Evolutionary conservation across 108 stramenopile species (phyloP), one percentile per base, ranked within the genome.

Genomic region (Mayamaea pseudoterrestris): DNA sequence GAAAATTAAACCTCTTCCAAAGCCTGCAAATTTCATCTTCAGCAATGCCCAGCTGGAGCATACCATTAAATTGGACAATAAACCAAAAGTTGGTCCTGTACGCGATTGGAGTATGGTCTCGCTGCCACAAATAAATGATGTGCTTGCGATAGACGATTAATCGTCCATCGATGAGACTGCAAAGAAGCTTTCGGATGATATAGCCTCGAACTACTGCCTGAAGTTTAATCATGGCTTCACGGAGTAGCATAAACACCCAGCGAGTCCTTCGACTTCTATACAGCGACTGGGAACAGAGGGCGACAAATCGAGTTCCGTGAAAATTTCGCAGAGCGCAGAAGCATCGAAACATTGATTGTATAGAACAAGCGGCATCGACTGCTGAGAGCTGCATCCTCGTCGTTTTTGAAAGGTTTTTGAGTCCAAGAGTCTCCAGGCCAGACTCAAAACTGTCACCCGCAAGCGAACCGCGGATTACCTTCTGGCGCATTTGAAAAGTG

Each of bases 61-160:
- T 66, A n/a, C 23, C 12, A 9, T 31, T 24, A 0, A 22, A 30
- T 26, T 41, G 28, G 20, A 66, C 35, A 6, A 26, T 27, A 20
- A 53, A 44, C 74, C 74, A 75, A 23, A 69, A 25, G 36, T 62
- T 61, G 7, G 68, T 60, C 43, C 74, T 53, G 47, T 65, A 55
- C 3, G 61, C 34, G 21, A 76, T 43, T 18, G 69, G 50, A 1
- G 66, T 62, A 46, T 57, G 55, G 5, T 54, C 31, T 2, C 27
- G 45, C 7, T 47, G 48, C 74, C 74, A 76, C 29, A 76, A 39
- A 5, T 40, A 17, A 24, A 70, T 55, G 1, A 76, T 58, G 41
- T 66, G 61, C 14, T 16, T 18, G 2, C 62, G 48, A 45, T 76
- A 76, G 6, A 44, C 6, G 17, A 13, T 9, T 44, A 63, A 48